Base-by-base conservation (phyloP, 768 basidiomycete species). In the Tricholomella constricta region DNA sequence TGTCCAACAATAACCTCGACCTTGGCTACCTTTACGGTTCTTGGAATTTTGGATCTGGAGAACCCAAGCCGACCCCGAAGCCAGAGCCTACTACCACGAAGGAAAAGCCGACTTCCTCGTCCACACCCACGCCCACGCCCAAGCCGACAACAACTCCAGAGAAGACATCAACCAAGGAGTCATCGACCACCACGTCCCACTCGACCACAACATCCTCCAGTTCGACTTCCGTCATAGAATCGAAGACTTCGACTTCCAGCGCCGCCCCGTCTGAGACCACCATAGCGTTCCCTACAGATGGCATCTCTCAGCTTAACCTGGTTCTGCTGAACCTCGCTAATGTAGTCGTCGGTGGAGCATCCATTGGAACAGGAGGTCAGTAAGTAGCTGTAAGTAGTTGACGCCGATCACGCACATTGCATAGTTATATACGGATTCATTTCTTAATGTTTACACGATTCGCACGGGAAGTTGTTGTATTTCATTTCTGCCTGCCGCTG, bases 11-110 rank as follows among this genome's bases (percentile, higher is more conserved):
- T 3, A 14, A 9, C 31, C 31, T 14, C 9, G 66, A 64, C 51
- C 63, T 53, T 7, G 82, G 82, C n/a, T 65, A 73, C 14, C 66
- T 83, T 57, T 72, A 73, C 55, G 78, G 79, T 52, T 57, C 65
- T 12, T 84, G 82, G 82, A 68, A 64, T 35, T 75, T 69, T 44
- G 64, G 64, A 17, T 51, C 64, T 42, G 60, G 52, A 42, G 61
- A 58, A 38, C 47, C 62, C 19, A 56, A 55, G 37, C 53, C 59
- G 8, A 56, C 54, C 40, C 55, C 51, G 8, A 61, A 43, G 35
- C 59, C 61, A 36, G 31, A 34, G 11, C 58, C 74, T 5, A 65
- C 61, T n/a, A 47, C 54, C 40, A 59, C 36, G 40, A 61, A 62
- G 17, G 61, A 57, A 19, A 47, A 56, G 36, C 55, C 59, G 3